Conservation (phyloP, 352 stramenopile genomes). For the Pythium biforme region DNA sequence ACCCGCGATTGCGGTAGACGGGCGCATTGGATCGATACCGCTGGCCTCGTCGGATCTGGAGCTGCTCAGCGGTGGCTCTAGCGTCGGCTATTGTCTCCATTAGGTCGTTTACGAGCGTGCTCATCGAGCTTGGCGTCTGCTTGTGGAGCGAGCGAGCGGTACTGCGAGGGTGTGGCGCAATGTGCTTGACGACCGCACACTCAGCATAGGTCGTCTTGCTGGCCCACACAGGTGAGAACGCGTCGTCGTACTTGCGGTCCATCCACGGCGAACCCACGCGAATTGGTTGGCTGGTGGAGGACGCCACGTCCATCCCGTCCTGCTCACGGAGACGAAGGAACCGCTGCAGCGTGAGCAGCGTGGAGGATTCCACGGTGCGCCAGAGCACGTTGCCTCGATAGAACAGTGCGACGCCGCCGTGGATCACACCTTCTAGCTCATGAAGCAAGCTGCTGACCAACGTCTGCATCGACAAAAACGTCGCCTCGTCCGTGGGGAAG, state of each 20-base stretch:
- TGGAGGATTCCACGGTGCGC: conserved; percentile 38
- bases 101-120: conserved; percentile 35
- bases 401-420: conserved; percentile 35
- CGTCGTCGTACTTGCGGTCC: conserved; percentile 47
- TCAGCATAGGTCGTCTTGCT: conserved; percentile 65
- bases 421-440: conserved; percentile 18
- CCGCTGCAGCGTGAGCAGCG: conserved; percentile 39
- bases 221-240: conserved; percentile 61
- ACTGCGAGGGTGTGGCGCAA: conserved; percentile 30
- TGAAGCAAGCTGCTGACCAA: conserved; percentile 44
- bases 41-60: conserved; percentile 6
- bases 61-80: background rate
- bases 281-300: background rate
- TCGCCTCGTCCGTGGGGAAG: conserved; percentile 48
- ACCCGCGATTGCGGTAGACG: conserved; percentile 50
- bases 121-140: conserved; percentile 39
- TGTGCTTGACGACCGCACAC: conserved; percentile 35
- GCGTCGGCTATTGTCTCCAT: background rate
- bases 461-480: conserved; percentile 51
- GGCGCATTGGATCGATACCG: conserved; percentile 31
- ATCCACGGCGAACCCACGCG: conserved; percentile 38
- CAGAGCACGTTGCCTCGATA: conserved; percentile 57
- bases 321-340: conserved; percentile 57
- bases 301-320: conserved; percentile 40
- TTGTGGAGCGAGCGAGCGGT: conserved; percentile 51